Percentiles rank a stretch among this genome's conserved stretches.
These are phyloP conservation scores for Didymella glomerata DNA, from an alignment of 2,329 filamentous ascomycete genomes.

Conservation along the genomic window DNA sequence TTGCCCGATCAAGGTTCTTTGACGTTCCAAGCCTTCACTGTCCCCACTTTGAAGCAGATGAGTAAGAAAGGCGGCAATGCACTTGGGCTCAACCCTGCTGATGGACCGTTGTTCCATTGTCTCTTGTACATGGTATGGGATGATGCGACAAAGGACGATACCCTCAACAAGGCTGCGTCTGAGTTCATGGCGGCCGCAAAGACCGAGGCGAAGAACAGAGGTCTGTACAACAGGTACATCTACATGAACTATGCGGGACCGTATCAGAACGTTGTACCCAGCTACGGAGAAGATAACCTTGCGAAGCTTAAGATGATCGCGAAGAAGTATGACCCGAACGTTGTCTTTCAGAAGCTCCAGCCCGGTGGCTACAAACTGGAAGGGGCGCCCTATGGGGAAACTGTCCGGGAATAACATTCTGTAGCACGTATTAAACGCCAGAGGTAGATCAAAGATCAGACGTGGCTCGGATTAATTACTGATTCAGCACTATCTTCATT, in stretches of 20 bases:
- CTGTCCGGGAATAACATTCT: no score
- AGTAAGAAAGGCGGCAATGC: constrained; percentile 35
- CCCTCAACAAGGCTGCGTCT: constrained; percentile 19
- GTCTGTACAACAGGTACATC: constrained; percentile 41
- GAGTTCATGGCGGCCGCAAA: constrained; percentile 25
- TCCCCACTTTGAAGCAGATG: constrained; percentile 24
- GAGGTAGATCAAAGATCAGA: no score
- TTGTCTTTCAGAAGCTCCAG: constrained; percentile 34
- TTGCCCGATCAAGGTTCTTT: constrained; percentile 23
- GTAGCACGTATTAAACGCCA: no score
- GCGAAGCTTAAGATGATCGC: constrained; percentile 30
- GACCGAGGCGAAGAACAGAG: constrained; percentile 25
- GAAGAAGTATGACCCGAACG: constrained; percentile 33
- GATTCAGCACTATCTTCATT: no score
- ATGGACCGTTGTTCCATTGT: constrained; percentile 28
- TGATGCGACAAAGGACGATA: constrained; percentile 27
- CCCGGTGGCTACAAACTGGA: constrained; percentile 34
- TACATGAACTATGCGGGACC: constrained; percentile 60
- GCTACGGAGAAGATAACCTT: constrained; percentile 53
- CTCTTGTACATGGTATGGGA: constrained; percentile 32
- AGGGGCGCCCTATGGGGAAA: constrained; percentile 22
- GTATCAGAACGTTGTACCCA: constrained; percentile 53
- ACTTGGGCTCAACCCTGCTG: constrained; percentile 28
- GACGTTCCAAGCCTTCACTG: constrained; percentile 26
- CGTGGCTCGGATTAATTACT: no score